Percentiles rank a stretch among this genome's conserved stretches.
phyloP scores from a whole-genome alignment of 345 rosid species.

The Stellera chamaejasme region DNA sequence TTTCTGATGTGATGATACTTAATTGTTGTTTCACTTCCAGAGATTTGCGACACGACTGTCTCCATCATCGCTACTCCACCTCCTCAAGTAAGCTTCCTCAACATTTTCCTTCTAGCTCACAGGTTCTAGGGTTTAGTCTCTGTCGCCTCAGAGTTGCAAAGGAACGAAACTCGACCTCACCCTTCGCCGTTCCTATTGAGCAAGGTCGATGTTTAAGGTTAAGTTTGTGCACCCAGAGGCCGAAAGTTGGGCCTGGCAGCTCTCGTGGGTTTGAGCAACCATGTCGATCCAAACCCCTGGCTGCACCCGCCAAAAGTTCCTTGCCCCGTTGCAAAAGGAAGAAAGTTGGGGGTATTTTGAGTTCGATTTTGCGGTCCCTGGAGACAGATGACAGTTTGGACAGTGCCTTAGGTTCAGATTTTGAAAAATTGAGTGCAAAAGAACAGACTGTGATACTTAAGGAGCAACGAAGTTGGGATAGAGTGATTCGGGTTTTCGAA shows the following conservation, averaged over 20 bases:
- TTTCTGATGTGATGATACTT: conserved; percentile 1
- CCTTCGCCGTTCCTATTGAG: background rate
- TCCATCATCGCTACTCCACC: conserved; percentile 14
- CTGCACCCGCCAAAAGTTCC: conserved; percentile 28
- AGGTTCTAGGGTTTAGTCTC: conserved; percentile 21
- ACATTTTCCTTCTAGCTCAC: conserved; percentile 20
- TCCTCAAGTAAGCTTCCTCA: conserved; percentile 30
- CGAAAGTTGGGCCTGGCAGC: conserved; percentile 19
- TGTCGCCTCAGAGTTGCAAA: conserved; percentile 2
- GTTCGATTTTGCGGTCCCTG: conserved; percentile 56
- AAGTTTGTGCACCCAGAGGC: conserved; percentile 12
- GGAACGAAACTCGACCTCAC: background rate
- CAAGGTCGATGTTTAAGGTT: conserved; percentile 8
- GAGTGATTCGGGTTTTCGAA: conserved; percentile 52
- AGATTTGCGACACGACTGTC: conserved; percentile 28
- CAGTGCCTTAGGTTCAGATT: conserved; percentile 37
- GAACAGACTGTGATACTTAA: conserved; percentile 80
- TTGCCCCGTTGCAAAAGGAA: conserved; percentile 29
- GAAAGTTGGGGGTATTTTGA: conserved; percentile 44
- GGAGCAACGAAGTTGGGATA: conserved; percentile 53
- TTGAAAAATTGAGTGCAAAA: conserved; percentile 55
- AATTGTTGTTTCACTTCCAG: conserved; percentile 22
- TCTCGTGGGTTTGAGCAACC: conserved; percentile 41
- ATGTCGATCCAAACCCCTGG: conserved; percentile 32
- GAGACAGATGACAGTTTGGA: conserved; percentile 47